These are phyloP conservation scores for Diaporthe sp. DNA, from an alignment of 2,329 filamentous ascomycete species.

Conservation along the genomic window DNA sequence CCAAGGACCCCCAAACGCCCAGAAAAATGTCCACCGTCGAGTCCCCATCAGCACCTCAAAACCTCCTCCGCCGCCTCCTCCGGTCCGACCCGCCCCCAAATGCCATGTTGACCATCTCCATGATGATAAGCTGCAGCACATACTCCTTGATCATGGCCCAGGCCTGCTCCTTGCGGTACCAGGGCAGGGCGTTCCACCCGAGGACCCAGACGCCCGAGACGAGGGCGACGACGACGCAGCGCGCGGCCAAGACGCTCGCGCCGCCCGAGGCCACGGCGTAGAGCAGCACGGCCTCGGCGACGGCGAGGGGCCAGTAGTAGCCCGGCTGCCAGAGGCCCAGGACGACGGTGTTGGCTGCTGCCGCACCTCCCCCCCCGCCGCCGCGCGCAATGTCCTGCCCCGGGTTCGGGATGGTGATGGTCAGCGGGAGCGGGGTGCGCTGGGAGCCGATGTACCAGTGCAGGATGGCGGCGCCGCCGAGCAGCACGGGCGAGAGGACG, in stretches of 20 bases:
- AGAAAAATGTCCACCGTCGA: background rate
- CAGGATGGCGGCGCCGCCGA: conserved; percentile 36
- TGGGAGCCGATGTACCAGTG: conserved; percentile 41
- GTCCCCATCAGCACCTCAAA: background rate
- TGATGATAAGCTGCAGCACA: conserved; percentile 36
- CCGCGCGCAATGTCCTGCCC: conserved; percentile 20
- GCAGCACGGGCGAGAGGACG: conserved; percentile 36
- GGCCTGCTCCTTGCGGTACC: conserved; percentile 39
- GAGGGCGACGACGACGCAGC: conserved; percentile 15
- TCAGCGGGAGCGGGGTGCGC: conserved; percentile 33
- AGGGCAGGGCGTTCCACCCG: conserved; percentile 41
- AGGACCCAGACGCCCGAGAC: conserved; percentile 33
- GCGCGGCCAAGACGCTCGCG: conserved; percentile 7
- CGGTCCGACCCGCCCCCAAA: conserved; percentile 38
- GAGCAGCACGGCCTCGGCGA: conserved; percentile 36
- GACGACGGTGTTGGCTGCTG: background rate
- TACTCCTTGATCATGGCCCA: conserved; percentile 41
- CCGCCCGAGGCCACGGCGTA: conserved; percentile 20
- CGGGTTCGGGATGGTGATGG: conserved; percentile 35
- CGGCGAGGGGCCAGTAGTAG: conserved; percentile 38
- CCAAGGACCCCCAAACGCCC: background rate
- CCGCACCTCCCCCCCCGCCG: background rate
- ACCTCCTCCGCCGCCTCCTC: conserved; percentile 32
- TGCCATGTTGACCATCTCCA: conserved; percentile 39
- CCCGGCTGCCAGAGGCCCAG: conserved; percentile 38